phyloP scores from a whole-genome alignment of 1,139 yeast genomes.

The Protomyces lactucae-debilis region DNA sequence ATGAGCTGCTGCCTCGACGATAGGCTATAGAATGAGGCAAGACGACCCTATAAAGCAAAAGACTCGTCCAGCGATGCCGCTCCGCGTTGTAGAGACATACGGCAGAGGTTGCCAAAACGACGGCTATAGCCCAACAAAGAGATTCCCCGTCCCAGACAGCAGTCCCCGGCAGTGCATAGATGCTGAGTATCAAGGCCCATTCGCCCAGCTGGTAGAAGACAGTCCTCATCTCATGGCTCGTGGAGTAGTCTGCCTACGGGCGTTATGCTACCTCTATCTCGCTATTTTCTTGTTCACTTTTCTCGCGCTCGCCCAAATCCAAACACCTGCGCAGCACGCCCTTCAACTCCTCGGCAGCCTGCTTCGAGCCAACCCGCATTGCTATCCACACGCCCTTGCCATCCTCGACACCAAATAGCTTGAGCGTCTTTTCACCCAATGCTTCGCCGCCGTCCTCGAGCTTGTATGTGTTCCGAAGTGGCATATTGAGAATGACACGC shows the following conservation, averaged over 20 bases:
- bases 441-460: conserved; percentile 23
- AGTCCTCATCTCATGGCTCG: not conserved
- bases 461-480: conserved; percentile 41
- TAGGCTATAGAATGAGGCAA: conserved; percentile 5
- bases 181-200: conserved; percentile 5
- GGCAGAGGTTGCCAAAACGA: not conserved
- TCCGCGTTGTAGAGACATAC: not conserved
- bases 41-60: conserved; percentile 11
- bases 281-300: not conserved
- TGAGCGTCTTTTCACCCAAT: conserved; percentile 19
- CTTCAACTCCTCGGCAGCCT: conserved; percentile 9
- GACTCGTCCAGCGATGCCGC: conserved; percentile 12
- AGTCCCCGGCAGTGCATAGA: not conserved
- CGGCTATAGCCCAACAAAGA: not conserved
- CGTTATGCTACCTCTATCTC: not conserved
- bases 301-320: not conserved
- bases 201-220: conserved; percentile 9
- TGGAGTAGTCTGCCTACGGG: not conserved
- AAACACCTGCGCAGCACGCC: not conserved
- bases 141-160: not conserved
- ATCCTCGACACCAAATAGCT: conserved; percentile 14
- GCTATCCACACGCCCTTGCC: conserved; percentile 22
- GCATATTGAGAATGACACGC: conserved; percentile 73
- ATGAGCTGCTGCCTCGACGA: not conserved
- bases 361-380: conserved; percentile 10